These are phyloP conservation scores for Trichoderma koningiopsis DNA, from an alignment of 2,329 filamentous ascomycete species.

Conservation along the genomic window DNA sequence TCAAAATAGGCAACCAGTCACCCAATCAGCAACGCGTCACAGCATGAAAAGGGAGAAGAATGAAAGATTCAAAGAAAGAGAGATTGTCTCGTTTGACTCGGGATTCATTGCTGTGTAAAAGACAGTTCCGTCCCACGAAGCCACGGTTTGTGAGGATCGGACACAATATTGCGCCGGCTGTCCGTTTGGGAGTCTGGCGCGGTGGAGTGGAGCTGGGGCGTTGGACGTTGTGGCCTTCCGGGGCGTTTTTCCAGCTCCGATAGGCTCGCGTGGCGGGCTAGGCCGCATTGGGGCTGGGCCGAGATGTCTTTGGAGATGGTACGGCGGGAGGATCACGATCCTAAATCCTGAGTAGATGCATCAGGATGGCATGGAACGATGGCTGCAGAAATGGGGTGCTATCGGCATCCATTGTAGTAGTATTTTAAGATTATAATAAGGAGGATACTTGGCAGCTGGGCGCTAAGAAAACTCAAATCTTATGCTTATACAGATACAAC, in stretches of 20 bases:
- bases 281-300: neutral
- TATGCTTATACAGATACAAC: neutral
- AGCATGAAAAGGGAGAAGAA: neutral
- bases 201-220: neutral
- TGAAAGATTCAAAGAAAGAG: neutral
- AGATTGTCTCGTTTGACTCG: neutral
- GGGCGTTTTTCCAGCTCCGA: conserved; percentile 12
- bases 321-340: neutral
- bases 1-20: conserved; percentile 9
- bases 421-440: neutral
- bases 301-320: neutral
- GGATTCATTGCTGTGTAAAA: neutral
- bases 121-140: neutral
- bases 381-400: neutral
- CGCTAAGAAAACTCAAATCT: neutral
- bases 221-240: neutral
- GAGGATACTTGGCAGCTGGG: neutral
- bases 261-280: neutral
- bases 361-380: neutral
- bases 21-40: neutral
- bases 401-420: neutral
- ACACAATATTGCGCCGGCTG: conserved; percentile 33
- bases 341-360: neutral
- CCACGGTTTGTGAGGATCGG: conserved; percentile 21
- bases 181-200: conserved; percentile 30